Evolutionary conservation across 1,284 basidiomycete genomes (phyloP), one percentile per base, ranked within the genome.

Genomic region (Macrocybe sp.): DNA sequence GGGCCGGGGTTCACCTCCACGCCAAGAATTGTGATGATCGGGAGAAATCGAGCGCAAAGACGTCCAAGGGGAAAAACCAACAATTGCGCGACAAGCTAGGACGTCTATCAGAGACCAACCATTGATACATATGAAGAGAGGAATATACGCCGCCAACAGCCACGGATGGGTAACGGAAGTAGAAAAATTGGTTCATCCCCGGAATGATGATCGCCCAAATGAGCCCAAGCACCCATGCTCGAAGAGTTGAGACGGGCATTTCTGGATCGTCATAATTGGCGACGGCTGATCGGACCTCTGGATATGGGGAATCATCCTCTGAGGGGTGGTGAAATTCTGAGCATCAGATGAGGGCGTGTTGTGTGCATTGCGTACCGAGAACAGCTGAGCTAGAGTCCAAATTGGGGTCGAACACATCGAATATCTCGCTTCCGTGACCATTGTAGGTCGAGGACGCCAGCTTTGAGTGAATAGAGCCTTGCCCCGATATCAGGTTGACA

Each of bases 1-100:
- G 83, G 81, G 12, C 85, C 85, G 14, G 86, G 84, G 62, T 89
- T 89, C 44, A 89, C 60, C 6, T 69, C 55, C 10, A 72, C 34
- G 7, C 74, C 72, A 33, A 82, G 72, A 11, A 84, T 65, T 51
- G 63, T 60, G 54, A 69, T 68, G 31, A 64, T 62, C 16, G 81
- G 86, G 44, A 85, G 57, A 38, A 75, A 59, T 7, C 67, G 66
- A 5, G 76, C 72, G 72, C 75, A 77, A 9, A 66, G 56, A 16
- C 70, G 62, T n/a, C 76, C 77, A 36, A 79, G 64, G 0, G 86
- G 86, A 57, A 85, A 80, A 0, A 73, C 69, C 7, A 81, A 57
- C 1, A 82, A 62, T 51, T 78, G 76, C 7, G 77, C 78, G 30
- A 79, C 77, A 47, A 79, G 63, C 65, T 75, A 51, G 30, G 42